Conservation (phyloP, 768 basidiomycete species). For the Trametes elegans region DNA sequence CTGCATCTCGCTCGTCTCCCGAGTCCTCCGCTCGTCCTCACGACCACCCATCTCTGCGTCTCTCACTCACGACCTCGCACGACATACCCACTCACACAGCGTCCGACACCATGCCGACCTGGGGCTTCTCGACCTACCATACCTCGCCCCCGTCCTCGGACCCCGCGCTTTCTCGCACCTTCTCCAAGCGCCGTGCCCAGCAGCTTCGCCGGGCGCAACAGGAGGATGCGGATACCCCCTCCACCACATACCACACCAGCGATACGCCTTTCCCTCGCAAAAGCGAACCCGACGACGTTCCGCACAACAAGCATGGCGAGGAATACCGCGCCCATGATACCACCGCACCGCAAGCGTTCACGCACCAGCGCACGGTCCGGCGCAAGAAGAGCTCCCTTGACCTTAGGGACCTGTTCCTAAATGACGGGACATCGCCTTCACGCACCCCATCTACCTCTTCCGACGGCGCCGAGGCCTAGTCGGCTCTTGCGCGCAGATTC, state of each 20-base stretch:
- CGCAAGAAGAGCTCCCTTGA: conserved; percentile 28
- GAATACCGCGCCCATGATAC: not conserved
- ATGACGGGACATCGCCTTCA: conserved; percentile 1
- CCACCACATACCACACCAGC: not conserved
- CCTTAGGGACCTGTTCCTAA: conserved; percentile 26
- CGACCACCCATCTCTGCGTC: not conserved
- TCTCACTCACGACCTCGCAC: not conserved
- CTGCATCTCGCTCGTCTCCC: not conserved
- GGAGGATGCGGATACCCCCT: conserved; percentile 1
- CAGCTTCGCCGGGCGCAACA: not conserved
- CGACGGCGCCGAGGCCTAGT: not conserved
- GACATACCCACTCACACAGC: not conserved
- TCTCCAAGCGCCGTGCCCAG: conserved; percentile 5
- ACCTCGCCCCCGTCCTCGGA: not conserved
- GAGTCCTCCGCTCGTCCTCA: not conserved
- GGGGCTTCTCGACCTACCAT: not conserved
- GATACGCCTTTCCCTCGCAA: not conserved
- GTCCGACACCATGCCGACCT: conserved; percentile 1
- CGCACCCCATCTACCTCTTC: too few relatives aligned
- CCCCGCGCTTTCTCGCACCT: not conserved
- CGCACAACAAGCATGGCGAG: too few relatives aligned
- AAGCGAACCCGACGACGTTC: not conserved
- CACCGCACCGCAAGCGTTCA: not conserved
- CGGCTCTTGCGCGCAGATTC: not conserved
- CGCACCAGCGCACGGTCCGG: conserved; percentile 22